These are phyloP conservation scores for Colletotrichum karsti DNA, from an alignment of 2,329 filamentous ascomycete genomes.

Conservation along the genomic window DNA sequence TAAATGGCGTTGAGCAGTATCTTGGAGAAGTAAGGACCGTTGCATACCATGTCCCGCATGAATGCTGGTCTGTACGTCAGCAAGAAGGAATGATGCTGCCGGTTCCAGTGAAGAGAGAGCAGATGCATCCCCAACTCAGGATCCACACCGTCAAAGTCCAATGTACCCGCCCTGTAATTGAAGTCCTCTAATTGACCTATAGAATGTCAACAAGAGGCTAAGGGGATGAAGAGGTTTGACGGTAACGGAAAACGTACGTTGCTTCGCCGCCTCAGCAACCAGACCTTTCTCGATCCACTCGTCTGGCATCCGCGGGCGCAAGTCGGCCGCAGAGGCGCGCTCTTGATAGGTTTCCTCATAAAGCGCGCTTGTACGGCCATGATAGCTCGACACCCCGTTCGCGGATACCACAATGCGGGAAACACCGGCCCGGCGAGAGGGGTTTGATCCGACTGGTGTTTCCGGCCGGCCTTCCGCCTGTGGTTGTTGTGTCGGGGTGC, in stretches of 20 bases:
- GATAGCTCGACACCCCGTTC: conserved; percentile 53
- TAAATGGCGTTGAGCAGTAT: conserved; percentile 64
- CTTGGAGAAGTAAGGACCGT: conserved; percentile 65
- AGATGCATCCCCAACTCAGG: conserved; percentile 61
- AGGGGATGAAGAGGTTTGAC: not conserved
- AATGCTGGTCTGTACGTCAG: conserved; percentile 62
- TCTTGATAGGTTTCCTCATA: conserved; percentile 49
- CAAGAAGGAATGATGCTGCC: conserved; percentile 57
- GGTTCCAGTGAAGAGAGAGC: conserved; percentile 60
- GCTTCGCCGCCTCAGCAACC: conserved; percentile 55
- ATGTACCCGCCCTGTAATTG: conserved; percentile 51
- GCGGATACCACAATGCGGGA: conserved; percentile 48
- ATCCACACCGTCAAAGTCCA: conserved; percentile 65
- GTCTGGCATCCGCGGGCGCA: conserved; percentile 38
- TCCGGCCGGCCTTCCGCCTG: not conserved
- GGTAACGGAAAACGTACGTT: conserved; percentile 48
- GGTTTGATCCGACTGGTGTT: not conserved
- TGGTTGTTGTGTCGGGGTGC: not conserved
- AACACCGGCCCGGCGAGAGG: conserved; percentile 33
- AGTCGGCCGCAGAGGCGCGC: conserved; percentile 22
- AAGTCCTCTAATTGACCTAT: conserved; percentile 56
- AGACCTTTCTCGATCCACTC: conserved; percentile 54
- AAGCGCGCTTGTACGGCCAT: conserved; percentile 57
- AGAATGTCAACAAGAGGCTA: not conserved
- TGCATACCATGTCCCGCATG: conserved; percentile 61